Evolutionary conservation across 2,329 filamentous ascomycete species (phyloP), one percentile per base, ranked within the genome.

Genomic region (Emergomyces pasteurianus): DNA sequence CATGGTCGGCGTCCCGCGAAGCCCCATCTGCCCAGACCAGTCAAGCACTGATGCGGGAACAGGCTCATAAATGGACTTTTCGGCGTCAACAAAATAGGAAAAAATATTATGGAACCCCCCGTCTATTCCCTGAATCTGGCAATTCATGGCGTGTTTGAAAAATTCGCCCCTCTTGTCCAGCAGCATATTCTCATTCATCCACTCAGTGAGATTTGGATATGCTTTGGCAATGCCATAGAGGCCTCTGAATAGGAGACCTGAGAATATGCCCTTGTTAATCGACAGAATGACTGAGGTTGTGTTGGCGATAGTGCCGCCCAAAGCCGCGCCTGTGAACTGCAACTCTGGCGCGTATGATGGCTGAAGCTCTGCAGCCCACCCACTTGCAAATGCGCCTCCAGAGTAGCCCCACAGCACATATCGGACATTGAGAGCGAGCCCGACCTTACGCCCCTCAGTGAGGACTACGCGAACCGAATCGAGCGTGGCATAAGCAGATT

Each of bases 401-500:
- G 79, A 82, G 65, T 83, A 84, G 0, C 82, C 82, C 80, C 80
- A 83, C 59, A 83, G 68, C 2, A 76, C 74, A 47, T 77, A 67
- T 3, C 65, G 70, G 0, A 76, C 70, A 16, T 70, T 65, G 7
- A 63, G 43, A 10, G 67, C 64, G 58, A 79, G 66, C 1, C 70
- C 68, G 3, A 75, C 68, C 47, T 68, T 63, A 9, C 61, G 34
- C 2, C 57, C 63, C 2, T 67, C 70, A 3, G 66, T 63, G 16
- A 77, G 63, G 0, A 75, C 72, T 5, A 78, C 77, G 14, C 79
- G 74, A 1, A 79, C 66, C 1, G 70, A 69, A 65, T 81, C 76
- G 16, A 80, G 67, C 9, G 74, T 76, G 0, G 76, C 75, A 57
- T 80, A 74, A 1, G 78, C 79, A 0, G 73, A 71, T 53, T 74